Percentiles rank a stretch among this genome's conserved stretches.
Evolutionary conservation across 2,329 filamentous ascomycete genomes (phyloP).

Genomic region (Colletotrichum cuscutae): DNA sequence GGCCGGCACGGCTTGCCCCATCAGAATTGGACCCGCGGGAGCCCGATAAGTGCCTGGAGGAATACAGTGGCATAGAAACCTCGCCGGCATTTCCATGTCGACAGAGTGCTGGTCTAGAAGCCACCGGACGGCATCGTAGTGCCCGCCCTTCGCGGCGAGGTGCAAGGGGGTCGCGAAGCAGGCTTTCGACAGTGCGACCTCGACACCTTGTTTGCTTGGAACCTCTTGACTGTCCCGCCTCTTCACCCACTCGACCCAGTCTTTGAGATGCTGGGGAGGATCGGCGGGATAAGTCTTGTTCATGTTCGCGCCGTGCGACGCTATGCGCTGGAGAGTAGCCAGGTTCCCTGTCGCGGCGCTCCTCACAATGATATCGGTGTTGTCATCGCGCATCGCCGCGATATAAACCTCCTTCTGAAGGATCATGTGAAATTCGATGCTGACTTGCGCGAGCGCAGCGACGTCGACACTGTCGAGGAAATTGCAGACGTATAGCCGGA

Average conservation of each 20-base stretch:
- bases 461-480: accelerated
- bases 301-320: background rate
- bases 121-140: background rate
- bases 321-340: background rate
- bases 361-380: background rate
- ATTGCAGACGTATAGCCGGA: background rate
- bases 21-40: no score
- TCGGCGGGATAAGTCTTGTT: background rate
- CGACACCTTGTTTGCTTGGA: background rate
- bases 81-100: background rate
- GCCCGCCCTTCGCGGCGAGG: background rate
- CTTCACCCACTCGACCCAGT: background rate
- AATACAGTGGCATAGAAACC: background rate
- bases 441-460: background rate
- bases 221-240: no score
- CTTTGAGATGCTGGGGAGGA: background rate
- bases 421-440: background rate
- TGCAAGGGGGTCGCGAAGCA: background rate
- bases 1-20: background rate
- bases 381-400: background rate
- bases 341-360: background rate
- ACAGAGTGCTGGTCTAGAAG: background rate
- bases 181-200: background rate
- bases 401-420: background rate
- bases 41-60: background rate